These are phyloP conservation scores for Mycena alexandri DNA, from an alignment of 768 basidiomycete genomes.

Conservation along the genomic window DNA sequence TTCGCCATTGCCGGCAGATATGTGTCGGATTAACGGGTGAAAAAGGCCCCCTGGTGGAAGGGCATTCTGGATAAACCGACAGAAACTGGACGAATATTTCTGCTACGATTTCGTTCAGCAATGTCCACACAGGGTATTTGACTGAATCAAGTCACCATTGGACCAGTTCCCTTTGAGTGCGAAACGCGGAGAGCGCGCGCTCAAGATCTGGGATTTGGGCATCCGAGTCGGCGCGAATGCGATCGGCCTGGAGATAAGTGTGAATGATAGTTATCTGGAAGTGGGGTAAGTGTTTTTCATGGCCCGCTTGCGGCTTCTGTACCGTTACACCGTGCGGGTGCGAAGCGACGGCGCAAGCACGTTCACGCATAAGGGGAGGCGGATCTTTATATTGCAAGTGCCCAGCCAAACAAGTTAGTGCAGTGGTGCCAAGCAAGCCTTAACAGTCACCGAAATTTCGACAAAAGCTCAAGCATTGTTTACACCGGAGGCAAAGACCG, in stretches of 20 bases:
- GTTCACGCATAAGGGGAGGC: too few relatives aligned
- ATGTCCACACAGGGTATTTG: conserved; percentile 6
- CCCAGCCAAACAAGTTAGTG: too few relatives aligned
- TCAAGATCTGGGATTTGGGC: neutral
- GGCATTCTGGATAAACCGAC: neutral
- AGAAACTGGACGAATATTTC: conserved; percentile 6
- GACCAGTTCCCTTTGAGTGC: neutral
- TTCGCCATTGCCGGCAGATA: neutral
- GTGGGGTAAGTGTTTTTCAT: too few relatives aligned
- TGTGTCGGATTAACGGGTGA: neutral
- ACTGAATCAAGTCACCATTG: conserved; percentile 1
- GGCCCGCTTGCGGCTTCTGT: too few relatives aligned
- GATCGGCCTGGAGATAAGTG: neutral
- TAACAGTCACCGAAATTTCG: too few relatives aligned
- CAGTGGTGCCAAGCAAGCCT: too few relatives aligned
- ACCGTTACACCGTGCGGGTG: too few relatives aligned
- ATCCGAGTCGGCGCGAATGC: neutral
- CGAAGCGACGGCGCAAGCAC: too few relatives aligned
- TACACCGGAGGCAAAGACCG: too few relatives aligned
- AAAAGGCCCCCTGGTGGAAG: neutral
- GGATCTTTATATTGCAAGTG: too few relatives aligned
- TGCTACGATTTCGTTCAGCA: neutral
- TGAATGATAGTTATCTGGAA: too few relatives aligned
- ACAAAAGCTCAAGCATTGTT: too few relatives aligned
- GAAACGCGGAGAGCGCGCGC: neutral